Evolutionary conservation across 495 filamentous ascomycete species (phyloP), one percentile per base, ranked within the genome.

Genomic region (Ramalina peruviana): DNA sequence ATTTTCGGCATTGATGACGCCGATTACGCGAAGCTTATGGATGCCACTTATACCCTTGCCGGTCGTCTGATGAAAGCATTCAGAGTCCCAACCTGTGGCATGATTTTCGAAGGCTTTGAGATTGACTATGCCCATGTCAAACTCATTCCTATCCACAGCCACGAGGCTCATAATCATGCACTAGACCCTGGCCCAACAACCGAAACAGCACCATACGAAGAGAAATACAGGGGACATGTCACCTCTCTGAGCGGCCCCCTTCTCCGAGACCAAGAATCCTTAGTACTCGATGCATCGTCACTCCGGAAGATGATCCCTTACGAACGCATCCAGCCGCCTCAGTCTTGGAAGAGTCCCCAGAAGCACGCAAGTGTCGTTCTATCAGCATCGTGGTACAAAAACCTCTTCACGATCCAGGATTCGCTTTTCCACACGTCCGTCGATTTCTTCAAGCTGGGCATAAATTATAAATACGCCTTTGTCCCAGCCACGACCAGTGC

Each of bases 31-130:
- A 21, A 38, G 1, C 33, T 53, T n/a, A n/a, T 52, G 9, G 17
- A 15, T 16, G 27, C 46, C 10, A 36, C 36, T 21, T 40, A 43
- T 36, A 17, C 3, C 19, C 27, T 49, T 11, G 27, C 46, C 10
- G n/a, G 43, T 13, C 13, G 21, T 10, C 45, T 41, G 25, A 49
- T 54, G 37, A 33, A n/a, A 23, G 44, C 43, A 16, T 43, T 45
- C 13, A 17, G 36, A 3, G n/a, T 49, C 20, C 17, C 13, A 11
- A 21, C 15, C 6, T 46, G 47, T 39, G 53, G 55, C 40, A 56
- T 57, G 53, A 37, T 57, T 21, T 57, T 57, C 30, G 55, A 57
- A 41, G 55, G 55, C 6, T 52, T 56, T 17, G 53, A 57, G 41
- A 47, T 51, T 12, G 41, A 57, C 40, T 57, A 57, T 46, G 53